These are phyloP conservation scores for Annulohypoxylon truncatum DNA, from an alignment of 2,329 filamentous ascomycete genomes.

Conservation along the genomic window DNA sequence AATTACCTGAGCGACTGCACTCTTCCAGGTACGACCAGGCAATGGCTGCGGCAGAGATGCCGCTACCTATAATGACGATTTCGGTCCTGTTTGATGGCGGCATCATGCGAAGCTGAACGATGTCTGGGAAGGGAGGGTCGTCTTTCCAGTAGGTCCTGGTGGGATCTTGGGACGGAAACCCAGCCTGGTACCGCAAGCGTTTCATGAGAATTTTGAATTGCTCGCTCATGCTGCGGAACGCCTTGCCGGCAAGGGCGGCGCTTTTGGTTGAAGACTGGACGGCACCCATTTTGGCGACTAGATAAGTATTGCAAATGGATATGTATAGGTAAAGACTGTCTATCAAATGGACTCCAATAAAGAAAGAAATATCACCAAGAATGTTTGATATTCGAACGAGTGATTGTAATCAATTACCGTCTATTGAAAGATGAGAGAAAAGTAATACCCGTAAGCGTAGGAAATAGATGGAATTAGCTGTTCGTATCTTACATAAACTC, in stretches of 20 bases:
- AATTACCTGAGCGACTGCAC: neutral
- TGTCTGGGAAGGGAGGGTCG: conserved; percentile 56
- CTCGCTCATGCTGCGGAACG: conserved; percentile 45
- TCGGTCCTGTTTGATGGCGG: conserved; percentile 56
- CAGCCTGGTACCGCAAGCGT: conserved; percentile 51
- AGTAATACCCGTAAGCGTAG: neutral
- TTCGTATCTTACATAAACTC: neutral
- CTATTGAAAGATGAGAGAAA: neutral
- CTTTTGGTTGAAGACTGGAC: conserved; percentile 49
- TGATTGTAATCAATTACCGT: neutral
- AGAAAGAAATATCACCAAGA: neutral
- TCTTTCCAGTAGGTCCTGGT: conserved; percentile 61
- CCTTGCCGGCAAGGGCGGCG: conserved; percentile 43
- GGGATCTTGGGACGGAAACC: conserved; percentile 56
- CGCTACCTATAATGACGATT: conserved; percentile 65
- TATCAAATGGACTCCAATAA: neutral
- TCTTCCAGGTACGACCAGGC: conserved; percentile 51
- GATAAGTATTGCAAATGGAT: neutral
- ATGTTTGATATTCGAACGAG: neutral
- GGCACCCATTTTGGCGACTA: conserved; percentile 49
- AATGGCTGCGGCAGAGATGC: conserved; percentile 61
- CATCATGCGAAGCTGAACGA: conserved; percentile 52
- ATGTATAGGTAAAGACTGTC: neutral
- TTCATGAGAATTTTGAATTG: conserved; percentile 47
- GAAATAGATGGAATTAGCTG: neutral